Evolutionary conservation across 495 filamentous ascomycete genomes (phyloP).

Genomic region (Tricharina praecox): DNA sequence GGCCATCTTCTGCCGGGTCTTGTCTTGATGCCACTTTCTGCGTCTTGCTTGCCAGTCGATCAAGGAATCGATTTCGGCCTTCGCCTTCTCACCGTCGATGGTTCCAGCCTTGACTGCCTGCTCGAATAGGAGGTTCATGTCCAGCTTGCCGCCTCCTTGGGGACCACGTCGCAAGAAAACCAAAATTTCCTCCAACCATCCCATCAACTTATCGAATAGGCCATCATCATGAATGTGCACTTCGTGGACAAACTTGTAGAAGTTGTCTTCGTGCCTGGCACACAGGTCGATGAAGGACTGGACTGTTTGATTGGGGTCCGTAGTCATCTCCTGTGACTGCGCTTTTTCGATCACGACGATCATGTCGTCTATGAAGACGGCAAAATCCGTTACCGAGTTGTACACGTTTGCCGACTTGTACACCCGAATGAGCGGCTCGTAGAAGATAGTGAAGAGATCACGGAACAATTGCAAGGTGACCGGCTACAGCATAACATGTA

Average conservation of each 20-base stretch:
- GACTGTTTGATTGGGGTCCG: constrained; percentile 97
- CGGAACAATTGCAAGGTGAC: constrained; percentile 84
- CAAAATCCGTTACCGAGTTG: constrained; percentile 89
- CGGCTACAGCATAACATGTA: constrained; percentile 30
- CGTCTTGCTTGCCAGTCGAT: constrained; percentile 87
- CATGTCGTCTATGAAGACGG: constrained; percentile 77
- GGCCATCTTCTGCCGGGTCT: constrained; percentile 97
- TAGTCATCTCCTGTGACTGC: constrained; percentile 77
- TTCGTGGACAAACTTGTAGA: constrained; percentile 98
- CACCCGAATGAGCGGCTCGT: constrained; percentile 86
- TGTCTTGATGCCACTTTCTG: constrained; percentile 94
- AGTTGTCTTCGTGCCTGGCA: constrained; percentile 82
- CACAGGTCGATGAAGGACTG: constrained; percentile 96
- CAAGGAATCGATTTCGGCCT: constrained; percentile 66
- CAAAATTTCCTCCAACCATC: constrained; percentile 92
- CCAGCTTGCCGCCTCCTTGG: constrained; percentile 51
- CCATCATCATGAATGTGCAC: constrained; percentile 97
- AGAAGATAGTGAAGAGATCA: constrained; percentile 96
- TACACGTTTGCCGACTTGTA: constrained; percentile 99
- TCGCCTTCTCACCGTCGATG: constrained; percentile 52
- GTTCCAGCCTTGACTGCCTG: constrained; percentile 50
- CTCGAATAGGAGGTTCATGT: constrained; percentile 84
- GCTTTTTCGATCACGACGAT: constrained; percentile 76
- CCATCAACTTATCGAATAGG: constrained; percentile 87
- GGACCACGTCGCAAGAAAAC: constrained; percentile 83